phyloP scores from a whole-genome alignment of 148 eudicot genomes.

The Persicaria tinctoria region DNA sequence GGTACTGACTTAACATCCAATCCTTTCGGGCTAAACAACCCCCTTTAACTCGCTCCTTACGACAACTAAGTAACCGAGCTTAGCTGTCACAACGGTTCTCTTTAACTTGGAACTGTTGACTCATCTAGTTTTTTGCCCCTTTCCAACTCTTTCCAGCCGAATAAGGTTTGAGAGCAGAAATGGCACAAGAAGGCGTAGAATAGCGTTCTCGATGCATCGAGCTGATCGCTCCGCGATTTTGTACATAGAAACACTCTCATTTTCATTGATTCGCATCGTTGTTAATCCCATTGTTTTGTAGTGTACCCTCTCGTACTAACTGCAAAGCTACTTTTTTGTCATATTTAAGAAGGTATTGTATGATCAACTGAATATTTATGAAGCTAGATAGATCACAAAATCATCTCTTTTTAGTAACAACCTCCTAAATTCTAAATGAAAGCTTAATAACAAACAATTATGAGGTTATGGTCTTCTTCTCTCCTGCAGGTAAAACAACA shows the following conservation, averaged over 20 bases:
- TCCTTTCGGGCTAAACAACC: no score
- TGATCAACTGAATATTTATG: neutral
- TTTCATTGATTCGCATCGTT: neutral
- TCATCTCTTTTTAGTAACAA: neutral
- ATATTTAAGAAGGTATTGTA: no score
- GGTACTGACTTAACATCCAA: neutral
- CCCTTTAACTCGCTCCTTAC: no score
- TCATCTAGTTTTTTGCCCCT: neutral
- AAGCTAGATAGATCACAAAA: neutral
- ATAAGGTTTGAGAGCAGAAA: neutral
- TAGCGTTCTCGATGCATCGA: neutral
- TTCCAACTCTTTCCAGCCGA: neutral
- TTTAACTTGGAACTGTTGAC: neutral
- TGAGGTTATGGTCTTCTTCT: neutral
- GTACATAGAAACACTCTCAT: neutral
- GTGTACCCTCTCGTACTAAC: neutral
- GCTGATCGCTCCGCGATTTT: neutral
- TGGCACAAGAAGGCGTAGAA: neutral
- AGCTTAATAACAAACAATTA: neutral
- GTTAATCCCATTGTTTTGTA: neutral
- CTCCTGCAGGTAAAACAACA: neutral
- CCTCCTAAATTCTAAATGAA: neutral
- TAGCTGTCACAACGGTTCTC: no score
- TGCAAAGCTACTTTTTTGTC: neutral
- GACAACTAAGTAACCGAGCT: no score